Conservation (phyloP, 164 flowering plant species). For the Vitis cinerea region DNA sequence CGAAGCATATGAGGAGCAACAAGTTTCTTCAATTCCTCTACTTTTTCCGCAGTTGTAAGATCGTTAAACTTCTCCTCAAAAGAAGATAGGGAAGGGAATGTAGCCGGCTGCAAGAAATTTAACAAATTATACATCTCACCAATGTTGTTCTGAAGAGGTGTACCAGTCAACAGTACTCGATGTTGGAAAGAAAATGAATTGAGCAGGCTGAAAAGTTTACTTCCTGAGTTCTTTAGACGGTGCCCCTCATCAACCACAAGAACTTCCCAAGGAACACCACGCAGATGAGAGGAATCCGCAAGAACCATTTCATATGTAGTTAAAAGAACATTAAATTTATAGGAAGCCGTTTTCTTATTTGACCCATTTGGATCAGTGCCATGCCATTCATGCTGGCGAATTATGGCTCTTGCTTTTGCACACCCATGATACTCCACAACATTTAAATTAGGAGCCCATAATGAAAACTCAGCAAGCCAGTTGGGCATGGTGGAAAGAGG, state of each 20-base stretch:
- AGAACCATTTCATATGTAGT: constrained; percentile 99
- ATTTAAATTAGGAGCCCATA: constrained; percentile 92
- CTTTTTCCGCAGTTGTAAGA: constrained; percentile 92
- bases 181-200: constrained; percentile 92
- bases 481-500: constrained; percentile 99
- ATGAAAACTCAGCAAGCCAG: constrained; percentile 90
- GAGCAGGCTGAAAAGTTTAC: constrained; percentile 94
- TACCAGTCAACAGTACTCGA: constrained; percentile 93
- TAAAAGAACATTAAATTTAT: constrained; percentile 84
- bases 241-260: constrained; percentile 99
- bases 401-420: constrained; percentile 84
- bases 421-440: constrained; percentile 98
- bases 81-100: constrained; percentile 86
- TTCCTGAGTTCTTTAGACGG: constrained; percentile 86
- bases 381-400: constrained; percentile 98
- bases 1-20: constrained; percentile 99
- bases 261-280: constrained; percentile 98
- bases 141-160: constrained; percentile 97
- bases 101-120: constrained; percentile 92
- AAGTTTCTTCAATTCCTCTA: constrained; percentile 94
- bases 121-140: constrained; percentile 97
- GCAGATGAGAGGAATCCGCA: constrained; percentile 80
- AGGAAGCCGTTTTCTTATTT: constrained; percentile 48
- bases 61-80: constrained; percentile 95
- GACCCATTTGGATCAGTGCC: constrained; percentile 38